Evolutionary conservation across 805 yeast genomes (phyloP).

Genomic region (Yarrowia hollandica): DNA sequence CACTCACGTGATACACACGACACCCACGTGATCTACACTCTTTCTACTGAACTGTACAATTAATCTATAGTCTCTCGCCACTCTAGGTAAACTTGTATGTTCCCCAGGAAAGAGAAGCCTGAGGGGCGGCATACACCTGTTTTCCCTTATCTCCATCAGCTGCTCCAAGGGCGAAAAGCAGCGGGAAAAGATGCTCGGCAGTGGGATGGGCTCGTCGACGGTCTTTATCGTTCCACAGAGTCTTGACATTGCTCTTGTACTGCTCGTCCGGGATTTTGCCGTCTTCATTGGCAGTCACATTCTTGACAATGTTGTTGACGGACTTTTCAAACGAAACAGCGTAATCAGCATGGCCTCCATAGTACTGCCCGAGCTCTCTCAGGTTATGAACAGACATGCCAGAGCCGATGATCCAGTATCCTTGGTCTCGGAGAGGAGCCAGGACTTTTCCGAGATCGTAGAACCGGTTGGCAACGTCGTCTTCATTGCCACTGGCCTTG

Average conservation of each 20-base stretch:
- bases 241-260: slow-evolving; percentile 45
- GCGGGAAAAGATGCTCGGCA: slow-evolving; percentile 69
- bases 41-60: too few relatives aligned
- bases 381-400: slow-evolving; percentile 83
- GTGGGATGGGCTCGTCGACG: slow-evolving; percentile 67
- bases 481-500: slow-evolving; percentile 37
- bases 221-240: slow-evolving; percentile 40
- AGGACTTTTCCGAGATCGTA: slow-evolving; percentile 58
- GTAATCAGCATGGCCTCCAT: slow-evolving; percentile 42
- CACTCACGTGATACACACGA: too few relatives aligned
- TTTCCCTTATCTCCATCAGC: slow-evolving; percentile 33
- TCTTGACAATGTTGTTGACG: slow-evolving; percentile 43
- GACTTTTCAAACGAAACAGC: slow-evolving; percentile 56
- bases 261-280: slow-evolving; percentile 36
- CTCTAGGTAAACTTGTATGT: slow-evolving; percentile 8
- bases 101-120: slow-evolving; percentile 11
- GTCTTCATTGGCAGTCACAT: slow-evolving; percentile 38
- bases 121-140: slow-evolving; percentile 19
- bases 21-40: too few relatives aligned
- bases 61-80: too few relatives aligned
- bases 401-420: slow-evolving; percentile 58
- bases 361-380: slow-evolving; percentile 48
- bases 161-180: slow-evolving; percentile 61
- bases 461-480: slow-evolving; percentile 43
- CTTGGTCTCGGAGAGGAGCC: slow-evolving; percentile 52